Evolutionary conservation across 2,329 filamentous ascomycete genomes (phyloP).

Genomic region (Botrytis medusae): DNA sequence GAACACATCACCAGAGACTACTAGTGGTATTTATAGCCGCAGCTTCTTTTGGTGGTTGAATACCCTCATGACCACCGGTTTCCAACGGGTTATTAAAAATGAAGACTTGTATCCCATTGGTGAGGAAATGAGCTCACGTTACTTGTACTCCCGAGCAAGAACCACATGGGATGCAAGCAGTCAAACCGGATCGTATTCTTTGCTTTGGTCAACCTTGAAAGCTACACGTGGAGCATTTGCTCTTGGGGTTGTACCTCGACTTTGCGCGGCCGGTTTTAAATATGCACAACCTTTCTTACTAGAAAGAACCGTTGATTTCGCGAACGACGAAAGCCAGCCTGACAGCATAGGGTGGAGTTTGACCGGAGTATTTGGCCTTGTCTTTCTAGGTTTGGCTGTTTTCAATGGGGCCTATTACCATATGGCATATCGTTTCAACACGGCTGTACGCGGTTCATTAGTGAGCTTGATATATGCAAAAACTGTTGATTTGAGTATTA

Average conservation of each 20-base stretch:
- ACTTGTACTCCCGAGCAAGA: slow-evolving; percentile 24
- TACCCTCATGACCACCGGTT: slow-evolving; percentile 42
- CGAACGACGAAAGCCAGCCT: slow-evolving; percentile 18
- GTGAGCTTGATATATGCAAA: slow-evolving; percentile 36
- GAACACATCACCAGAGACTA: slow-evolving; percentile 42
- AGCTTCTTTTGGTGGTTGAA: slow-evolving; percentile 45
- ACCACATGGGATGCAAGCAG: slow-evolving; percentile 24
- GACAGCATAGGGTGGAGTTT: slow-evolving; percentile 29
- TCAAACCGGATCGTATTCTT: slow-evolving; percentile 20
- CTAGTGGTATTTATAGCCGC: slow-evolving; percentile 44
- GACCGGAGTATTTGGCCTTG: slow-evolving; percentile 28
- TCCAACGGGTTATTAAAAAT: slow-evolving; percentile 40
- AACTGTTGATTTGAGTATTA: slow-evolving; percentile 35
- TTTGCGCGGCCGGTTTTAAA: slow-evolving; percentile 27
- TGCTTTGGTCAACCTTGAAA: slow-evolving; percentile 32
- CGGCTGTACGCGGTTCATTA: slow-evolving; percentile 33
- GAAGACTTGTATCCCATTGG: slow-evolving; percentile 43
- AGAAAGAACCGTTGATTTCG: slow-evolving; percentile 23
- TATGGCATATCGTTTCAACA: slow-evolving; percentile 27
- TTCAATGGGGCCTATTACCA: slow-evolving; percentile 31
- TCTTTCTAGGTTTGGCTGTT: slow-evolving; percentile 36
- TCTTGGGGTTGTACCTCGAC: slow-evolving; percentile 24
- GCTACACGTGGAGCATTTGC: slow-evolving; percentile 27
- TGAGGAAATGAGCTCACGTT: slow-evolving; percentile 30
- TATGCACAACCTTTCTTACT: slow-evolving; percentile 31